Evolutionary conservation across 2,329 filamentous ascomycete species (phyloP).

Genomic region (Trichoderma arundinaceum): DNA sequence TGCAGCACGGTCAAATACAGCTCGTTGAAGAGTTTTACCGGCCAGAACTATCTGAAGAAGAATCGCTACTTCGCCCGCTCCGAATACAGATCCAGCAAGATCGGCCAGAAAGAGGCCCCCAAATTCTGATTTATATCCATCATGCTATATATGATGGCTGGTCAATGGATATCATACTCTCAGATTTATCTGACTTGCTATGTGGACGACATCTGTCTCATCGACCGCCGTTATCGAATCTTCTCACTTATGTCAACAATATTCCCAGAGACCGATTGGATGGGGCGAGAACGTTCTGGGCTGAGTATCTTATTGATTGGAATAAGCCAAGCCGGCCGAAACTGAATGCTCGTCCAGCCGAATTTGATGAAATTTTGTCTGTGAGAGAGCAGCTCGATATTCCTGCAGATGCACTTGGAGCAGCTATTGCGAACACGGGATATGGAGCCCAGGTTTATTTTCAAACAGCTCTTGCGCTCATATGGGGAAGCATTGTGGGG

Average conservation of each 20-base stretch:
- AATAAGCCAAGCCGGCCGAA: conserved; percentile 63
- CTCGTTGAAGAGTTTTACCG: conserved; percentile 47
- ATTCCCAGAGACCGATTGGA: conserved; percentile 41
- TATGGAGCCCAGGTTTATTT: conserved; percentile 74
- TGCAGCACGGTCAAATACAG: conserved; percentile 52
- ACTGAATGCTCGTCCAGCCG: conserved; percentile 41
- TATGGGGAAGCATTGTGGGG: conserved; percentile 70
- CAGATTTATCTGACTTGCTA: conserved; percentile 66
- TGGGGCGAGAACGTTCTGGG: conserved; percentile 69
- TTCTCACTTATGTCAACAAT: conserved; percentile 59
- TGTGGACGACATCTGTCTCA: conserved; percentile 36
- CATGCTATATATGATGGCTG: conserved; percentile 93
- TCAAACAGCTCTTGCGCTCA: conserved; percentile 70
- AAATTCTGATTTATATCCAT: conserved; percentile 66
- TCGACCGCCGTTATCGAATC: conserved; percentile 64
- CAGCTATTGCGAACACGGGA: conserved; percentile 47
- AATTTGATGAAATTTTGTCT: conserved; percentile 32
- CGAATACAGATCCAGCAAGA: conserved; percentile 58
- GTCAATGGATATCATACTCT: conserved; percentile 77
- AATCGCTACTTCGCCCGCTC: conserved; percentile 62
- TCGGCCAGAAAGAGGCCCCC: conserved; percentile 35
- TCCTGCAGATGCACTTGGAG: conserved; percentile 36
- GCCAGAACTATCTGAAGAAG: conserved; percentile 47
- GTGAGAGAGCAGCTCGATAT: conserved; percentile 34
- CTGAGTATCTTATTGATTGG: conserved; percentile 64